Evolutionary conservation across 192 early-diverging fungal genomes (phyloP).

Genomic region (Backusella tarrabulga): DNA sequence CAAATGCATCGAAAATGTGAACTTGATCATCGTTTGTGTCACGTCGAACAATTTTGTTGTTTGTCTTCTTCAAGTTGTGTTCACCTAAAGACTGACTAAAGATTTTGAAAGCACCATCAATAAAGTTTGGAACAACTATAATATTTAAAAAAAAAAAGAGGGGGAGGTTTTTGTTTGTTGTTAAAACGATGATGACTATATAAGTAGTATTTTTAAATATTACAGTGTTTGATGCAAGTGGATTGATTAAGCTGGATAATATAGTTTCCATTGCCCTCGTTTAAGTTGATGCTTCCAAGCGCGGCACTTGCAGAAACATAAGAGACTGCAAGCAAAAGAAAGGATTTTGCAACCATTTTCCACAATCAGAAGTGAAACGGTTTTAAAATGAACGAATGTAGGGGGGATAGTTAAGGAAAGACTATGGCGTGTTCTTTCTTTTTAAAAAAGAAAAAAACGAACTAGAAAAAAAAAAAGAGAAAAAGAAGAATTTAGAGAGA

Average conservation of each 20-base stretch:
- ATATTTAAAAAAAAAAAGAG: constrained; percentile 3
- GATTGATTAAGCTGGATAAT: constrained; percentile 13
- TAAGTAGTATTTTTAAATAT: background rate
- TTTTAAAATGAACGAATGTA: background rate
- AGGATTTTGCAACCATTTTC: constrained; percentile 7
- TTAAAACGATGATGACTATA: background rate
- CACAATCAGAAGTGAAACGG: background rate
- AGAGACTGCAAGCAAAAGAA: constrained; percentile 6
- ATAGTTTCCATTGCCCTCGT: constrained; percentile 10
- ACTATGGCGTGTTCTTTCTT: background rate
- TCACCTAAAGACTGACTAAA: background rate
- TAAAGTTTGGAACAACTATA: constrained; percentile 19
- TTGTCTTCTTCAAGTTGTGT: background rate
- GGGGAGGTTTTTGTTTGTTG: background rate
- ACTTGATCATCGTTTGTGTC: constrained; percentile 8
- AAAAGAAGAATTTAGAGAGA: background rate
- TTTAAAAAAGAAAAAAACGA: background rate
- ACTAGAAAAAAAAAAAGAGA: constrained; percentile 3
- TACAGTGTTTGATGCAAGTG: constrained; percentile 17
- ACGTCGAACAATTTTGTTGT: constrained; percentile 14
- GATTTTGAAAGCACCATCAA: constrained; percentile 15
- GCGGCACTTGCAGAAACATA: background rate
- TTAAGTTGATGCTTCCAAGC: background rate
- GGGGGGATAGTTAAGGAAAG: background rate
- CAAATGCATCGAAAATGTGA: constrained; percentile 19